A percentile compares a stretch with the other conserved stretches of the same genome.
Evolutionary conservation across 352 stramenopile genomes (phyloP).

Genomic region (Globisporangium viniferum): DNA sequence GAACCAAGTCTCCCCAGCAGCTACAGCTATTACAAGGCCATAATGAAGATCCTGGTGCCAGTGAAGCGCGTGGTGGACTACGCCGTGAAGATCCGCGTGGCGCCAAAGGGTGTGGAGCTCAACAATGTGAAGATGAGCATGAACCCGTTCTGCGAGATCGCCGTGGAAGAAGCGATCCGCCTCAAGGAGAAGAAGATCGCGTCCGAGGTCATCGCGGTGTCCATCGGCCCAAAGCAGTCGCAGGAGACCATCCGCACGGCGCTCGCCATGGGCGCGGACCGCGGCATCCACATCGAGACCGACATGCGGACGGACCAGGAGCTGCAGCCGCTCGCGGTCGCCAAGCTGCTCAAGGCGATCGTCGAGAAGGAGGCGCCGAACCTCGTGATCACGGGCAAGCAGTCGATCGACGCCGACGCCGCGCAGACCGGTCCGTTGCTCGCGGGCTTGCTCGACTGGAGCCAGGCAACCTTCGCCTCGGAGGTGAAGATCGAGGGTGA

Average conservation of each 20-base stretch:
- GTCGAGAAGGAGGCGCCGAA: conserved; percentile 92
- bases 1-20: not conserved
- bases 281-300: conserved; percentile 97
- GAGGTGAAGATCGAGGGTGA: conserved; percentile 79
- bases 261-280: conserved; percentile 93
- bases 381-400: conserved; percentile 97
- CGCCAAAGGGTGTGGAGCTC: conserved; percentile 93
- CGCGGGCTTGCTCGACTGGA: conserved; percentile 95
- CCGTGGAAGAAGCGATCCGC: conserved; percentile 97
- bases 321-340: conserved; percentile 96
- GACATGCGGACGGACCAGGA: conserved; percentile 97
- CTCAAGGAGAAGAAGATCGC: conserved; percentile 98
- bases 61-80: conserved; percentile 98
- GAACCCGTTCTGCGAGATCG: conserved; percentile 99
- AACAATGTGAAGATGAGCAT: conserved; percentile 99
- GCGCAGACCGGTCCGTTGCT: conserved; percentile 93
- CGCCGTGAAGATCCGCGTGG: conserved; percentile 97
- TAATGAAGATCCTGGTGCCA: conserved; percentile 93
- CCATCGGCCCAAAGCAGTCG: conserved; percentile 96
- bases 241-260: conserved; percentile 96
- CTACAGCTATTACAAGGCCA: not conserved
- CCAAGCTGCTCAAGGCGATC: conserved; percentile 95
- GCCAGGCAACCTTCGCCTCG: conserved; percentile 97
- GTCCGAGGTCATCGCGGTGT: conserved; percentile 94
- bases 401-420: conserved; percentile 89